Evolutionary conservation across 2,329 filamentous ascomycete genomes (phyloP), one percentile per base, ranked within the genome.

Genomic region (Ploettnerulaceae sp.): DNA sequence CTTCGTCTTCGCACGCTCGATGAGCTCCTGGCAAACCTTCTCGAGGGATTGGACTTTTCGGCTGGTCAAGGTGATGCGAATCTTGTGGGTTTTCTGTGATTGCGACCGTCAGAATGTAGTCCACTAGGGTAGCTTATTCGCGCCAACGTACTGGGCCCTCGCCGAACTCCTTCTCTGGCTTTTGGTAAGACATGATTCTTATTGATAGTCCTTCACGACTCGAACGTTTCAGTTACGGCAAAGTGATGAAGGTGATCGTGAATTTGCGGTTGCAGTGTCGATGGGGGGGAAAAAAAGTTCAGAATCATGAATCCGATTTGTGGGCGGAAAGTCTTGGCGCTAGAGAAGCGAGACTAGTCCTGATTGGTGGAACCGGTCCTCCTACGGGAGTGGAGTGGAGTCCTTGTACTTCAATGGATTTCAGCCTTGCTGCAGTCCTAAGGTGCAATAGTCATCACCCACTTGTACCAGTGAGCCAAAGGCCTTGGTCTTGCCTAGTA

Each of bases 1-100:
- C 90, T 98, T 98, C 79, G 78, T 83, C 81, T 95, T 95, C 69
- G 93, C 89, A 69, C 93, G 91, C 76, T 98, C 93, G 71, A 97
- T 90, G 71, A 98, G 87, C 79, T 97, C 93, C 69, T 82, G 78
- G 82, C 89, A 96, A 71, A 97, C 91, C 79, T 95, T 95, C 83
- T 97, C 93, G 69, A 97, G 88, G 63, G 89, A 83, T 69, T 84
- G 77, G 69, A 97, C 91, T 77, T 96, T 96, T 78, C 88, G 87
- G 66, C 81, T 87, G 71, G 90, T 93, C 66, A 96, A 81, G 72
- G 91, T 97, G 81, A 97, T 96, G 71, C 91, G 88, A 81, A 95
- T 95, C 77, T 90, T 89, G 84, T 95, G 89, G 77, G 86, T 85
- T 84, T 95, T 94, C 81, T 85, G 37, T 12, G 31, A 41, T 37